Percentiles rank a stretch among this genome's conserved stretches.
Conservation (phyloP, 352 stramenopile genomes). For the Phytopythium chamaehyphon region DNA sequence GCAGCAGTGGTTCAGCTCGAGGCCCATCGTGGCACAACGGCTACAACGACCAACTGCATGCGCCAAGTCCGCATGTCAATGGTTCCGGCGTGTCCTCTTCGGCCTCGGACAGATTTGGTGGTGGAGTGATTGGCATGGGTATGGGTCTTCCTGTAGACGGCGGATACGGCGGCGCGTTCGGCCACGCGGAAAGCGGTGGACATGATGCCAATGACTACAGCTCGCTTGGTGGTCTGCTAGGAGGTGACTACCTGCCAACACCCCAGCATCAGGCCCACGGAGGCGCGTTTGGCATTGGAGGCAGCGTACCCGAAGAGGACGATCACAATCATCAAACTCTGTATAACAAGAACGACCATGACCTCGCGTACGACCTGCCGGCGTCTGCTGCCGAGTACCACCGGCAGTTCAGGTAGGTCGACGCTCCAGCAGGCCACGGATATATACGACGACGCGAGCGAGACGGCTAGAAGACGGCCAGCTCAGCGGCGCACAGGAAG, state of each 20-base stretch:
- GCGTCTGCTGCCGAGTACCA: conserved; percentile 34
- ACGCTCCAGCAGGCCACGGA: not conserved
- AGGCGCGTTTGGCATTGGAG: conserved; percentile 31
- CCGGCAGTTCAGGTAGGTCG: conserved; percentile 37
- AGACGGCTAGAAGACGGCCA: conserved; percentile 2
- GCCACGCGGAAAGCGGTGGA: conserved; percentile 15
- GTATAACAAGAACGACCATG: conserved; percentile 5
- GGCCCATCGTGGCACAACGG: conserved; percentile 6
- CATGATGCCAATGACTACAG: conserved; percentile 31
- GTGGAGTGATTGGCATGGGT: conserved; percentile 38
- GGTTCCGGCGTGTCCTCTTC: conserved; percentile 9
- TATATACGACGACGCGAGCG: no score
- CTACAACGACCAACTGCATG: conserved; percentile 14
- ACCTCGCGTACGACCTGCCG: conserved; percentile 31
- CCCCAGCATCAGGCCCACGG: conserved; percentile 21
- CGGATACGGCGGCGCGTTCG: conserved; percentile 28
- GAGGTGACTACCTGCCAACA: conserved; percentile 44
- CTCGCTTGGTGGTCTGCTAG: conserved; percentile 60
- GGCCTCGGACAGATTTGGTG: conserved; percentile 39
- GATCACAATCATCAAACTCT: conserved; percentile 2
- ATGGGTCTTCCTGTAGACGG: conserved; percentile 32
- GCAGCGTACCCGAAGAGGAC: conserved; percentile 9
- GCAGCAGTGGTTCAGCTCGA: conserved; percentile 9
- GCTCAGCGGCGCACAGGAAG: conserved; percentile 3
- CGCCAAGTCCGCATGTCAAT: conserved; percentile 9